These are phyloP conservation scores for Botryotinia narcissicola DNA, from an alignment of 2,329 filamentous ascomycete species.

Conservation along the genomic window DNA sequence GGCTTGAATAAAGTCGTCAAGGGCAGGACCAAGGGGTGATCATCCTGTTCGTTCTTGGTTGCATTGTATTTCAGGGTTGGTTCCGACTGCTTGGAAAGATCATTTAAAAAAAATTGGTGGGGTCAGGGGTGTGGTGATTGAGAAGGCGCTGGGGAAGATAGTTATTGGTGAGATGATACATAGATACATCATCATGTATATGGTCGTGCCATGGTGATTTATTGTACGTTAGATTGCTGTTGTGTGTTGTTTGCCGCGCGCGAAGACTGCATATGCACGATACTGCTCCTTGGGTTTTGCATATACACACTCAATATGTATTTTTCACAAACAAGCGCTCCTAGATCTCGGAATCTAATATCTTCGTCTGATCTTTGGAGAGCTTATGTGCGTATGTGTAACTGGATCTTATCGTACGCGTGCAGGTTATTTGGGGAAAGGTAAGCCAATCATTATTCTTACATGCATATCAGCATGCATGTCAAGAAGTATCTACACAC, in stretches of 20 bases:
- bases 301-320: background rate
- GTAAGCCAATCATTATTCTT: background rate
- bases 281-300: background rate
- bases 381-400: background rate
- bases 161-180: background rate
- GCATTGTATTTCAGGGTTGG: constrained; percentile 12
- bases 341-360: background rate
- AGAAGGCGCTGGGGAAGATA: background rate
- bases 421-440: background rate
- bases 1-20: constrained; percentile 17
- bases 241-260: background rate
- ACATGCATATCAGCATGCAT: background rate
- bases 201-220: background rate
- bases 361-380: background rate
- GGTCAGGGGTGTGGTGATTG: background rate
- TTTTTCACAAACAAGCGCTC: background rate
- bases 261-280: constrained; percentile 11
- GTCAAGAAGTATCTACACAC: background rate
- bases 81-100: constrained; percentile 20
- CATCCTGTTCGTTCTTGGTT: background rate
- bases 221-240: background rate
- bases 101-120: background rate
- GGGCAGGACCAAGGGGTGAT: constrained; percentile 6
- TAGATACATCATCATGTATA: background rate
- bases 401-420: background rate